Base-by-base conservation (phyloP, 352 stramenopile species). In the Pythium guiyangense region DNA sequence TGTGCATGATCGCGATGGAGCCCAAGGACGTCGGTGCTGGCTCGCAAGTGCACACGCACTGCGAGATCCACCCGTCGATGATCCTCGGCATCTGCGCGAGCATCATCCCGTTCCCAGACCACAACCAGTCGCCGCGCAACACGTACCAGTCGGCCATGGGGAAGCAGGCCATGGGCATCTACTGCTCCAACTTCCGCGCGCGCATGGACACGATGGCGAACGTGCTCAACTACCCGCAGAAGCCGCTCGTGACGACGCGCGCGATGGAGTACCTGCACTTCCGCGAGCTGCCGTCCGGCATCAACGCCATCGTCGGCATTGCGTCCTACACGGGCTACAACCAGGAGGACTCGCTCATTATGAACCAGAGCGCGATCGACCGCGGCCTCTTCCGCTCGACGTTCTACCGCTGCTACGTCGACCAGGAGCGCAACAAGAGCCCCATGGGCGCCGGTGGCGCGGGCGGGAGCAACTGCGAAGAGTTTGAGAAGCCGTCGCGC, bases 91-190 rank as follows among this genome's bases (percentile, higher is more conserved):
- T 99, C 59, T 99, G 96, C 73, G 97, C 97, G 35, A 98, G 92
- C 60, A 99, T 99, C 71, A 99, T 99, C 87, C 98, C 98, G 20
- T 99, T 99, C 84, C 97, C 98, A 0, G 97, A 99, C 80, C 97
- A 99, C 88, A 99, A 99, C 73, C 98, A 99, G 79, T 99, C 92
- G 73, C 98, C 98, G 52, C 94, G 98, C 94, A 99, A 99, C 83
- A 99, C 97, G 34, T 99, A 99, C 69, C 97, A 99, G 76, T 97
- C 86, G 66, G 97, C 97, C 62, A 99, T 99, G 98, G 98, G 98
- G 49, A 99, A 99, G 79, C 98, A 99, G 74, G 97, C 98, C 35
- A 99, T 99, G 97, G 76, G 84, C 61, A 99, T 99, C 59, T 99
- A 99, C 74, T 89, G 92, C 5, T 99, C 94, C 17, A 99, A 99